A percentile compares a stretch with the other conserved stretches of the same genome.
phyloP scores from a whole-genome alignment of 2,329 filamentous ascomycete species.

The Curvularia sp. region DNA sequence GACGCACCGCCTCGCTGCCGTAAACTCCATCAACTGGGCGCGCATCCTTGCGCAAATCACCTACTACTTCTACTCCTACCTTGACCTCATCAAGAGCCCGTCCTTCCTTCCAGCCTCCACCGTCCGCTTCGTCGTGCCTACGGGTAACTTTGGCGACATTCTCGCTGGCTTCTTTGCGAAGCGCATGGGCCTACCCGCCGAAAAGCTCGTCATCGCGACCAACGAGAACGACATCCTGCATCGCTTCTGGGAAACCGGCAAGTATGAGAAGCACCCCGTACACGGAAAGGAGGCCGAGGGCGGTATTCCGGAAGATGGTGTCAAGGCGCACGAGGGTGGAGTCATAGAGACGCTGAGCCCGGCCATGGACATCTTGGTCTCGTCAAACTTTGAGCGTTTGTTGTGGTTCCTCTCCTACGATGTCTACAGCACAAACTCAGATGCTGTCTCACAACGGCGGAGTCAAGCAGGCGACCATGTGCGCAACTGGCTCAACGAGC shows the following conservation, averaged over 20 bases:
- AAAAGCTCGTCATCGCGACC: conserved; percentile 90
- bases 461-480: conserved; percentile 74
- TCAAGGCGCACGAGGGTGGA: conserved; percentile 69
- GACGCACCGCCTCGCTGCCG: conserved; percentile 83
- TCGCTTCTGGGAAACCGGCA: conserved; percentile 89
- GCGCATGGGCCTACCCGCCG: conserved; percentile 84
- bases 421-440: conserved; percentile 50
- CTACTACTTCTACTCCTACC: conserved; percentile 97
- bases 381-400: conserved; percentile 94
- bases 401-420: conserved; percentile 88
- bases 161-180: conserved; percentile 92
- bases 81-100: conserved; percentile 71
- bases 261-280: conserved; percentile 83
- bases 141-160: conserved; percentile 96
- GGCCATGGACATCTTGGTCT: conserved; percentile 97
- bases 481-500: conserved; percentile 74
- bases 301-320: conserved; percentile 63
- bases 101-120: conserved; percentile 67
- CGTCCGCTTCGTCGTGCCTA: conserved; percentile 87
- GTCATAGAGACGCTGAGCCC: conserved; percentile 92
- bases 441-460: conserved; percentile 54
- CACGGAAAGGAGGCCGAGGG: conserved; percentile 64
- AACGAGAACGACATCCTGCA: conserved; percentile 98
- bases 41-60: conserved; percentile 95
- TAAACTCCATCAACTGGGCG: conserved; percentile 97